These are phyloP conservation scores for Sporothrix brunneoviolacea DNA, from an alignment of 2,329 filamentous ascomycete species.

Conservation along the genomic window DNA sequence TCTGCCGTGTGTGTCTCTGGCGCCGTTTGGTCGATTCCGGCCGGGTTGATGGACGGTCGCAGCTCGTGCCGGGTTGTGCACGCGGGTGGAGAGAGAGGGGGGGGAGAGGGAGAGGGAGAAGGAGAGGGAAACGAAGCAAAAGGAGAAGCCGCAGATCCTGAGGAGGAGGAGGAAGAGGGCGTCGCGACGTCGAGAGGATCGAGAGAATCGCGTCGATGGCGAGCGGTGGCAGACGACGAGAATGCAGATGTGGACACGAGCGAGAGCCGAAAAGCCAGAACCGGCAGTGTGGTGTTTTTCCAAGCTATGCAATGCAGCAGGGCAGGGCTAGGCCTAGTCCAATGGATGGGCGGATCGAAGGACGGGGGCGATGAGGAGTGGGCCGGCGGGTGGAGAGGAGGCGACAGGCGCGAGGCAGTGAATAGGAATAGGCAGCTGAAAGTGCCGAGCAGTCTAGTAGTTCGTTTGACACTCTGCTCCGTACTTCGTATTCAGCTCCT, in stretches of 20 bases:
- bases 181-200: background rate
- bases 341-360: background rate
- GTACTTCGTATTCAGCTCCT: too few relatives aligned
- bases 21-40: background rate
- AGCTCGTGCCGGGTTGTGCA: too few relatives aligned
- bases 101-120: background rate
- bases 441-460: too few relatives aligned
- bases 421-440: background rate
- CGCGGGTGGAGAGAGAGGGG: background rate
- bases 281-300: conserved; percentile 13
- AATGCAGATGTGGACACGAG: conserved; percentile 7
- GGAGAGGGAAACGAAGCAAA: background rate
- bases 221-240: conserved; percentile 1
- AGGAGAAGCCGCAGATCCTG: background rate
- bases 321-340: background rate
- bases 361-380: background rate
- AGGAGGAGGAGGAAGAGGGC: background rate
- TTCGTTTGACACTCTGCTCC: too few relatives aligned
- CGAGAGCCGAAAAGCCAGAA: conserved; percentile 9
- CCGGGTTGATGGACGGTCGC: background rate
- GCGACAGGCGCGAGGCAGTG: too few relatives aligned
- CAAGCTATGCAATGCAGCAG: conserved; percentile 10
- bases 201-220: background rate
- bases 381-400: background rate
- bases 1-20: background rate